Percentiles rank a stretch among this genome's conserved stretches.
These are phyloP conservation scores for Fistulifera solaris DNA, from an alignment of 108 stramenopile species.

Conservation along the genomic window DNA sequence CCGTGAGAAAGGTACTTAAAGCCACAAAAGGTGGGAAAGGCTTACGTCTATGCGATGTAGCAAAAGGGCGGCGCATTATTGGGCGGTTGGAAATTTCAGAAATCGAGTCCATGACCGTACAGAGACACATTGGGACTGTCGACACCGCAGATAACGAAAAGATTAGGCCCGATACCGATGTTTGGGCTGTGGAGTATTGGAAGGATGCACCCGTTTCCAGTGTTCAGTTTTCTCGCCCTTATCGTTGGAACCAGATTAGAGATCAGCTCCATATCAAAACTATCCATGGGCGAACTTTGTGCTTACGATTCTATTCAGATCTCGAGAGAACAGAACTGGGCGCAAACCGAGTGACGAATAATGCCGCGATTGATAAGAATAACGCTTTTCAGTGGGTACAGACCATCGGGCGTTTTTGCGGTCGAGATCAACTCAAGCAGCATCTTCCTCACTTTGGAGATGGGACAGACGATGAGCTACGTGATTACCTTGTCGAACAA, in stretches of 20 bases:
- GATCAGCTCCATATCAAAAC: constrained; percentile 51
- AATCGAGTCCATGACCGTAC: constrained; percentile 53
- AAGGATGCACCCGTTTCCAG: constrained; percentile 13
- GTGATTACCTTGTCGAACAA: constrained; percentile 33
- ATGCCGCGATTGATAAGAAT: constrained; percentile 23
- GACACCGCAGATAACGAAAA: constrained; percentile 9
- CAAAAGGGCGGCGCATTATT: constrained; percentile 55
- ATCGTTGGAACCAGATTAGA: constrained; percentile 40
- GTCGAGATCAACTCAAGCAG: constrained; percentile 37
- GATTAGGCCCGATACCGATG: constrained; percentile 8
- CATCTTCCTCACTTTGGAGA: constrained; percentile 50
- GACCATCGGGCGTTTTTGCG: constrained; percentile 52
- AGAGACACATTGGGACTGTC: constrained; percentile 16
- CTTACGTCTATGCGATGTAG: constrained; percentile 57
- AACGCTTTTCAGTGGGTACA: constrained; percentile 75
- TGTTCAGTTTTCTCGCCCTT: neutral
- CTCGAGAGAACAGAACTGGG: constrained; percentile 43
- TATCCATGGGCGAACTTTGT: constrained; percentile 30
- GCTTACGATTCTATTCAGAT: constrained; percentile 65
- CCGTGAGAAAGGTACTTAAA: constrained; percentile 10
- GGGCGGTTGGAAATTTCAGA: constrained; percentile 52
- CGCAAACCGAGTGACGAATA: neutral
- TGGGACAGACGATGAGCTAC: constrained; percentile 33
- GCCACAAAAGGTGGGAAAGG: constrained; percentile 71
- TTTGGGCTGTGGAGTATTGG: constrained; percentile 6